Conservation (phyloP, 192 early-diverging fungal species). For the Spizellomyces punctatus region DNA sequence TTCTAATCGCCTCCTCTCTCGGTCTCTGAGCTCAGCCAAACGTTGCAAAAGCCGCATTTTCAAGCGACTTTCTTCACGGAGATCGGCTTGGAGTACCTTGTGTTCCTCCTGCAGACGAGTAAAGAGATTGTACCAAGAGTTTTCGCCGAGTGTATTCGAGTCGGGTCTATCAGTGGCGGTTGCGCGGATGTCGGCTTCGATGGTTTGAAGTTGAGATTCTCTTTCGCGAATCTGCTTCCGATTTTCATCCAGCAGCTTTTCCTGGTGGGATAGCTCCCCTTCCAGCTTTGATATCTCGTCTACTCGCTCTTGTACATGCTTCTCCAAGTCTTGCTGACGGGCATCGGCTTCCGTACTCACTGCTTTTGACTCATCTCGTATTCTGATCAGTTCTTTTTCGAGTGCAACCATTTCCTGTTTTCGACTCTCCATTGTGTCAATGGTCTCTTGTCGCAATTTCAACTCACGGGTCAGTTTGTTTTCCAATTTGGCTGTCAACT, state of each 20-base stretch:
- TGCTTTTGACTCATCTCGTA: background rate
- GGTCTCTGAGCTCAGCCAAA: background rate
- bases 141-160: background rate
- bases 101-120: conserved; percentile 21
- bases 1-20: background rate
- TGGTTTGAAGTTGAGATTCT: conserved; percentile 25
- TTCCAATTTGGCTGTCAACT: background rate
- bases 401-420: conserved; percentile 21
- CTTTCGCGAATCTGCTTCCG: conserved; percentile 17
- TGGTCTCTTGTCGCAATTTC: background rate
- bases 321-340: no score
- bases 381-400: conserved; percentile 4
- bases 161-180: background rate
- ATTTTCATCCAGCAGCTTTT: background rate
- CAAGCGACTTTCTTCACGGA: conserved; percentile 29
- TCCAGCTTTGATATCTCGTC: no score
- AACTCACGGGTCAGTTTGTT: background rate
- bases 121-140: background rate
- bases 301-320: no score
- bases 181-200: background rate
- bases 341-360: no score
- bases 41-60: conserved; percentile 31
- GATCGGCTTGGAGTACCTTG: conserved; percentile 15
- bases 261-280: no score
- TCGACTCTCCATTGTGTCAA: background rate